These are phyloP conservation scores for Euphrasia arctica DNA, from an alignment of 305 asterid species.

Conservation along the genomic window DNA sequence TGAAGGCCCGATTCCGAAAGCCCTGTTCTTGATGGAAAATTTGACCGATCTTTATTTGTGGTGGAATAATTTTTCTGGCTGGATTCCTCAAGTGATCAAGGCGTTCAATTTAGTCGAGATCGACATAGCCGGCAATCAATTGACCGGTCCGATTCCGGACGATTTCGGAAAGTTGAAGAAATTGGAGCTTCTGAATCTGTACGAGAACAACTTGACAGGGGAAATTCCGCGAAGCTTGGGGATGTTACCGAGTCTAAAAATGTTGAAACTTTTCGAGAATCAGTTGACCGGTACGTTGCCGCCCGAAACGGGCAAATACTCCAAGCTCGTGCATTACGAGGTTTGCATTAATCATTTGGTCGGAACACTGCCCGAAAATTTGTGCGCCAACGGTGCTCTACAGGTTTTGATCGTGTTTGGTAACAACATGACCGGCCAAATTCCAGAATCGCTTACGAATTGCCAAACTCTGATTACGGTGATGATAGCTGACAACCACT, in stretches of 20 bases:
- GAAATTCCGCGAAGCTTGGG: constrained; percentile 59
- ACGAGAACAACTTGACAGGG: constrained; percentile 47
- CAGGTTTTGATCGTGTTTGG: constrained; percentile 45
- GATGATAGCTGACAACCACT: too few species aligned
- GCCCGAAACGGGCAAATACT: constrained; percentile 58
- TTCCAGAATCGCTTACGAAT: too few species aligned
- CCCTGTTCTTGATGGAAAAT: too few species aligned
- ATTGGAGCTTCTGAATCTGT: constrained; percentile 45
- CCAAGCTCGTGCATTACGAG: constrained; percentile 60
- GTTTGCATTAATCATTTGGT: constrained; percentile 60
- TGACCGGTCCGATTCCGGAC: constrained; percentile 69
- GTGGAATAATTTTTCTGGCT: too few species aligned
- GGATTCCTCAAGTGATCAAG: constrained; percentile 47
- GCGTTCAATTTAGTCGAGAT: constrained; percentile 43
- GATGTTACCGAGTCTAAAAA: constrained; percentile 39
- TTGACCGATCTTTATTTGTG: too few species aligned
- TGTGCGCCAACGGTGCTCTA: constrained; percentile 59
- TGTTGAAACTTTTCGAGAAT: constrained; percentile 49
- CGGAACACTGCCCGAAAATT: constrained; percentile 62
- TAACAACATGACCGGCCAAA: too few species aligned
- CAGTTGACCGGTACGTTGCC: constrained; percentile 64
- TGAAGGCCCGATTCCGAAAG: too few species aligned
- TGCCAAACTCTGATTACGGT: too few species aligned
- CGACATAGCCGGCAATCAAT: constrained; percentile 56
- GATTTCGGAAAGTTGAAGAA: constrained; percentile 57